Percentiles rank a stretch among this genome's conserved stretches.
phyloP scores from a whole-genome alignment of 306 rosid genomes.

The Malus sylvestris region DNA sequence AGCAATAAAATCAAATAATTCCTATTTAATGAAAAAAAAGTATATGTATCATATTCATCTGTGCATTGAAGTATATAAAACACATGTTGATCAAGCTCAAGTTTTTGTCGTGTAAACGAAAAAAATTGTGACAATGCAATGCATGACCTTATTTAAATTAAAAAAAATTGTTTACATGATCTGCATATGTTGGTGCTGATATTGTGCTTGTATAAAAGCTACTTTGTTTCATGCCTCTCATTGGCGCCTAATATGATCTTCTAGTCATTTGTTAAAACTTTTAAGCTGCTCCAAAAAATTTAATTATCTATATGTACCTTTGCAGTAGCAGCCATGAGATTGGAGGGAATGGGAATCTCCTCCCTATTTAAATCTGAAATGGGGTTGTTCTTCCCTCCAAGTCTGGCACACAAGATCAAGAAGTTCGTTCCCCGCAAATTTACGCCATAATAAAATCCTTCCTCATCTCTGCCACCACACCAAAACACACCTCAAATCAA shows the following conservation, averaged over 20 bases:
- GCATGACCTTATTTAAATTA: background rate
- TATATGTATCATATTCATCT: background rate
- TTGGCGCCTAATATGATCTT: background rate
- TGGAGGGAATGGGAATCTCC: slow-evolving; percentile 40
- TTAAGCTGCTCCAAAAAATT: background rate
- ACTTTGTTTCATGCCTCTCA: background rate
- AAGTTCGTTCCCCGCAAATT: slow-evolving; percentile 42
- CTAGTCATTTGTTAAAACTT: too few relatives aligned
- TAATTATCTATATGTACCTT: background rate
- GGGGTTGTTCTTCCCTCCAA: slow-evolving; percentile 49
- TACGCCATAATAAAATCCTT: slow-evolving; percentile 57
- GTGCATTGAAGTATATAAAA: background rate
- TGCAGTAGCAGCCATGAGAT: slow-evolving; percentile 31
- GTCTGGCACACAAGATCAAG: slow-evolving; percentile 50
- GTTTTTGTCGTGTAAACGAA: background rate
- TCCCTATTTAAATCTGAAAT: slow-evolving; percentile 42
- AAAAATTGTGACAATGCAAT: background rate
- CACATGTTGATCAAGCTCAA: background rate
- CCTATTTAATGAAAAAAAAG: slow-evolving; percentile 23
- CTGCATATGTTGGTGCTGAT: background rate
- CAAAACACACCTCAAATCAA: background rate
- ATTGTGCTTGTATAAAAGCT: background rate
- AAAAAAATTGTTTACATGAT: background rate
- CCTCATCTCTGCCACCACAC: slow-evolving; percentile 50
- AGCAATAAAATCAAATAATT: slow-evolving; percentile 44